These are phyloP conservation scores for Aulographum hederae DNA, from an alignment of 2,329 filamentous ascomycete species.

Conservation along the genomic window DNA sequence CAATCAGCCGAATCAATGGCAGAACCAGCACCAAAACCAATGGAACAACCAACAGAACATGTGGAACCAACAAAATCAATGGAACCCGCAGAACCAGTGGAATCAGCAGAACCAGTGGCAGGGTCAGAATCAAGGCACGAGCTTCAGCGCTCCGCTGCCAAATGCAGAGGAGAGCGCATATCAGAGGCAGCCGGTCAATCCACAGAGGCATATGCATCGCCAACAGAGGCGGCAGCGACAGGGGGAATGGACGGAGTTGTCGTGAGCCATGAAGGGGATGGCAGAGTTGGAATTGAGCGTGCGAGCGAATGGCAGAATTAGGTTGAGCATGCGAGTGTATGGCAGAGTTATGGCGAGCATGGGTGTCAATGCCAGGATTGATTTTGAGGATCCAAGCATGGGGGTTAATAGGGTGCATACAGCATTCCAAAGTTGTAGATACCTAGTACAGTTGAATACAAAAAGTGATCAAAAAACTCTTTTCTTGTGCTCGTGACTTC, in stretches of 20 bases:
- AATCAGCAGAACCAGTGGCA: slow-evolving; percentile 5
- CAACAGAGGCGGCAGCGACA: slow-evolving; percentile 56
- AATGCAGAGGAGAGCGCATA: slow-evolving; percentile 76
- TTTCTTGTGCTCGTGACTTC: too few relatives aligned
- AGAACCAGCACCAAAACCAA: slow-evolving; percentile 13
- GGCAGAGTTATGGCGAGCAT: too few relatives aligned
- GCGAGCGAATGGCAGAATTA: too few relatives aligned
- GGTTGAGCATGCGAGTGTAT: too few relatives aligned
- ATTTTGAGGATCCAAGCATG: too few relatives aligned
- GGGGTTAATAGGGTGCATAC: too few relatives aligned
- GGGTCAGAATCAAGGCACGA: slow-evolving; percentile 26
- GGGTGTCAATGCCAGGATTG: too few relatives aligned
- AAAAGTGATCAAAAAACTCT: too few relatives aligned
- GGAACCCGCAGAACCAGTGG: slow-evolving; percentile 7
- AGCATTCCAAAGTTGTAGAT: too few relatives aligned
- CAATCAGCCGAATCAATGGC: slow-evolving; percentile 14
- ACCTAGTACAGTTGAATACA: too few relatives aligned
- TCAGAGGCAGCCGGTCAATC: slow-evolving; percentile 90
- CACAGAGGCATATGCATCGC: slow-evolving; percentile 71
- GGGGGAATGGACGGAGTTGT: slow-evolving; percentile 80
- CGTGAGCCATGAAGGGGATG: too few relatives aligned
- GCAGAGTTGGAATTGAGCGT: too few relatives aligned
- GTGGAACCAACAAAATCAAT: slow-evolving; percentile 4
- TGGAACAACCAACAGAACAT: slow-evolving; percentile 15
- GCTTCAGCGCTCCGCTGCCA: slow-evolving; percentile 33